Conservation (phyloP, 768 basidiomycete species). For the Auricularia auricula-judae region DNA sequence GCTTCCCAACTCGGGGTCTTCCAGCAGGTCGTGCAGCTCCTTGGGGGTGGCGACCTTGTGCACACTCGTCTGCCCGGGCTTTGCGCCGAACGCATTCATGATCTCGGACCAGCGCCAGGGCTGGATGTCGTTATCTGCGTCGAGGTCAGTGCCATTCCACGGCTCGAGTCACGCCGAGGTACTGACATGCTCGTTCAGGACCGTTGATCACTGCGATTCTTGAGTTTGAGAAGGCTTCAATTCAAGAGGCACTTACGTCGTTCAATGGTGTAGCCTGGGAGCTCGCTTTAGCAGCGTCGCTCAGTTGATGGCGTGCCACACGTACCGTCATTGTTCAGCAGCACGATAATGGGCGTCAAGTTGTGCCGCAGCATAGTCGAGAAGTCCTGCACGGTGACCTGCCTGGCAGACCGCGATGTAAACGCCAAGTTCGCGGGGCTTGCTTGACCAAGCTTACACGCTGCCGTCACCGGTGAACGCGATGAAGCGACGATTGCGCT, state of each 20-base stretch:
- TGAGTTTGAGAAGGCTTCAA: neutral
- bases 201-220: slow-evolving; percentile 1
- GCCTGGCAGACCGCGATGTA: slow-evolving; percentile 27
- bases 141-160: neutral
- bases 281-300: slow-evolving; percentile 15
- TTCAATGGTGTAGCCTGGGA: slow-evolving; percentile 6
- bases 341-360: slow-evolving; percentile 74
- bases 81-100: slow-evolving; percentile 43
- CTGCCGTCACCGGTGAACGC: slow-evolving; percentile 82
- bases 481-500: slow-evolving; percentile 54
- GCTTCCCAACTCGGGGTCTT: slow-evolving; percentile 45
- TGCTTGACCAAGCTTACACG: slow-evolving; percentile 29
- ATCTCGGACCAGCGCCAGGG: slow-evolving; percentile 66
- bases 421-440: slow-evolving; percentile 2
- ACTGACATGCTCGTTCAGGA: slow-evolving; percentile 40
- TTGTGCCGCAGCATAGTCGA: slow-evolving; percentile 70
- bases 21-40: slow-evolving; percentile 29
- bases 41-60: slow-evolving; percentile 13
- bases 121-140: slow-evolving; percentile 69
- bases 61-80: slow-evolving; percentile 5
- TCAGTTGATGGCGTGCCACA: neutral
- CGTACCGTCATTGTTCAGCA: slow-evolving; percentile 51
- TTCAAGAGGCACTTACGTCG: neutral
- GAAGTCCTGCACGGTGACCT: slow-evolving; percentile 72
- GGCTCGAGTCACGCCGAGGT: neutral